Evolutionary conservation across 345 rosid genomes (phyloP), one percentile per base, ranked within the genome.

Genomic region (Eucalyptus dawsonii): DNA sequence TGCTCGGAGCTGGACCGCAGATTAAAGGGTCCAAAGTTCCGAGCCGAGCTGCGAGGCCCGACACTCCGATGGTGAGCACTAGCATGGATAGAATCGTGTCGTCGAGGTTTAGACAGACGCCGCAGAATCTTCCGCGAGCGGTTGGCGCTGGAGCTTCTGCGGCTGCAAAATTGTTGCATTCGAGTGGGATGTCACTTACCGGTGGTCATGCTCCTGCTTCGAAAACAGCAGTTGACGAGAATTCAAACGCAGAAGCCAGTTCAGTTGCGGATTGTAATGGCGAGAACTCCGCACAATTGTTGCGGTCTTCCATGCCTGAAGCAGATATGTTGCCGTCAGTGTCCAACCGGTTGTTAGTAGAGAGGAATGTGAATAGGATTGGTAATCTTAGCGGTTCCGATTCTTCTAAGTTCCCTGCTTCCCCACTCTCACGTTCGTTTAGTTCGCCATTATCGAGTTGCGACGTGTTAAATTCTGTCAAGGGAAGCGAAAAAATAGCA

Each of bases 141-240:
- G 37, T 89, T 50, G 88, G 89, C 80, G 83, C 90, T 81, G 89
- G 87, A 14, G 65, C 91, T 49, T 91, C 95, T 2, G 95, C 97
- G 11, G 99, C 99, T n/a, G 89, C 96, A 1, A 96, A 92, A 93
- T 94, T 97, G 81, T 91, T 97, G 56, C 94, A 95, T 58, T 93
- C 94, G 7, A 93, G 91, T 56, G 95, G 92, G 50, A 91, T 91
- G 88, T 90, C 93, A 13, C 56, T 90, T 86, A 91, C 95, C 1
- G 80, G 87, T 91, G 90, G 51, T 34, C 80, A 81, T 22, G 88
- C 88, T 29, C 5, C 50, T 19, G 25, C 9, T 47, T 24, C 31
- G 87, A 88, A 42, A 67, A 31, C 31, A 3, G 50, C 25, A 4
- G 47, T 56, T 22, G 88, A 76, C 4, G 51, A 87, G 72, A 87